A percentile compares a stretch with the other conserved stretches of the same genome.
phyloP scores from a whole-genome alignment of 345 rosid genomes.

The Rhodamnia rubescens region DNA sequence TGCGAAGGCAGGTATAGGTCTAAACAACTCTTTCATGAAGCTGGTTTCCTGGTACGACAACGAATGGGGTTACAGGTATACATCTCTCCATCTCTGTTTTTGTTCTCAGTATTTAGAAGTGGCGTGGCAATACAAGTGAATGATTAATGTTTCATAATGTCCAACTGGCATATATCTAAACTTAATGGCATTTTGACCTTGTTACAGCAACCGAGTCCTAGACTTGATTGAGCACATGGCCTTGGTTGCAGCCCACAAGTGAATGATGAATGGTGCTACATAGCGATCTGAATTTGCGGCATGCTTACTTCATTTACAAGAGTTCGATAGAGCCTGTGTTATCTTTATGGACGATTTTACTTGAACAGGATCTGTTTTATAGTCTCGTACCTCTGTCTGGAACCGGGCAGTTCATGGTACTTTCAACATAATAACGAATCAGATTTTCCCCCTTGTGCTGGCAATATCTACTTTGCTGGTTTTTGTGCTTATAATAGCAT shows the following conservation, averaged over 20 bases:
- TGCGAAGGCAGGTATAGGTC: conserved; percentile 94
- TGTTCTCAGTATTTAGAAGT: background rate
- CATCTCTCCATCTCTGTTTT: background rate
- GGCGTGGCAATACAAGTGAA: background rate
- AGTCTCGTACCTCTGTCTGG: background rate
- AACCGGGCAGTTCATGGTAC: background rate
- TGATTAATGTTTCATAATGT: background rate
- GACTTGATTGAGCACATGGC: conserved; percentile 98
- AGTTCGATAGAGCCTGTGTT: background rate
- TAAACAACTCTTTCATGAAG: conserved; percentile 75
- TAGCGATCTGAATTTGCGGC: background rate
- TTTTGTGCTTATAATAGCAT: background rate
- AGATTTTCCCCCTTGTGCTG: background rate
- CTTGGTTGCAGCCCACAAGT: conserved; percentile 51
- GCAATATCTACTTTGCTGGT: background rate
- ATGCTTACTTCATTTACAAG: background rate
- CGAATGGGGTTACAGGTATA: conserved; percentile 99
- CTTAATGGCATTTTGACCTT: background rate
- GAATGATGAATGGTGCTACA: background rate
- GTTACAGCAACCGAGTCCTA: conserved; percentile 83
- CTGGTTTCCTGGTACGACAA: conserved; percentile 95
- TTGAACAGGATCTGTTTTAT: background rate
- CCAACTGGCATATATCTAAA: background rate
- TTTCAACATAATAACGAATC: background rate
- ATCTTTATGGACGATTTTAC: background rate